Base-by-base conservation (phyloP, 148 eudicot species). In the Silene conica region DNA sequence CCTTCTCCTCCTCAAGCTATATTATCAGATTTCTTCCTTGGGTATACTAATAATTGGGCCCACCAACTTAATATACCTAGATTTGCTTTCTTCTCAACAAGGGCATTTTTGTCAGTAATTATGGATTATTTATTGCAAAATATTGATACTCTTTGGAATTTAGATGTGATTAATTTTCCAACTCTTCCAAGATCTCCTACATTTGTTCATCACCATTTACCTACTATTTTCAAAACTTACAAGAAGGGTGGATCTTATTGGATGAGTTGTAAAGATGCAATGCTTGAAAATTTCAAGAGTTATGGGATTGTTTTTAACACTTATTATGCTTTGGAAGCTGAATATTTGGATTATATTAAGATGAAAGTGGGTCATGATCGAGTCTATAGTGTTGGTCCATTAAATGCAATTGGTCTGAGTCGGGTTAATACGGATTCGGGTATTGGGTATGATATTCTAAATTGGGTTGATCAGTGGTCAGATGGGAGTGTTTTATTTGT, bases 11-110 rank as follows among this genome's bases (percentile, higher is more conserved):
- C 96, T 14, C 82, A 80, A 56, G 85, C 87, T 61, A 78, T 90
- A 60, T 2, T 90, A 12, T 90, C 90, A 41, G 97, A 89, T 76
- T 81, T 84, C 74, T 83, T 90, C 73, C 91, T 92, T 5, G 95
- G 96, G 7, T 90, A 79, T 82, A 90, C 91, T 38, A 80, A 88
- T 14, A 19, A 61, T 3, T 66, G 89, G 31, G 90, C 90, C 0
- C 6, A 60, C 26, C 18, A 78, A 2, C 76, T 89, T 13, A 71
- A 71, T 4, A 76, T 91, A 13, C 92, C 87, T 0, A 71, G 92
- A 59, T 41, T 91, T 3, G 84, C 72, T 1, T 91, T 91, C 34
- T 85, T 71, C 78, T 71, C 89, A 0, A 67, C 80, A 8, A 80
- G 83, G 1, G 80, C 87, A 2, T 65, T 78, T 20, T 12, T 72